These are phyloP conservation scores for Rhynchosporium agropyri DNA, from an alignment of 2,329 filamentous ascomycete genomes.

Conservation along the genomic window DNA sequence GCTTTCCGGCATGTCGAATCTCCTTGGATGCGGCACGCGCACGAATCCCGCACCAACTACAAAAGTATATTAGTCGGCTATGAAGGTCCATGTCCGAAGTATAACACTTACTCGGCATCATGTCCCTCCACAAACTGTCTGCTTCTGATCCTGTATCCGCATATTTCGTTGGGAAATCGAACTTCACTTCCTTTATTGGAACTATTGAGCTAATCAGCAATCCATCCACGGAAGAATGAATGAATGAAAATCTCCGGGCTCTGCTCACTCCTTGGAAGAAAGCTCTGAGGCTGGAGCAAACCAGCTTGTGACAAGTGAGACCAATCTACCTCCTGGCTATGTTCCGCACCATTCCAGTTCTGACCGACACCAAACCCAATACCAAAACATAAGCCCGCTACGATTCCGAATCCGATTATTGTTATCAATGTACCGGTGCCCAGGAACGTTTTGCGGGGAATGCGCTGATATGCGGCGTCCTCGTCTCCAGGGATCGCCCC, in stretches of 20 bases:
- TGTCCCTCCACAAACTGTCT: slow-evolving; percentile 37
- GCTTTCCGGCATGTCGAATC: slow-evolving; percentile 38
- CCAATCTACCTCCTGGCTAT: background rate
- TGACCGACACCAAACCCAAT: slow-evolving; percentile 29
- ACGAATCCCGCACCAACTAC: slow-evolving; percentile 39
- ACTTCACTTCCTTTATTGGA: slow-evolving; percentile 32
- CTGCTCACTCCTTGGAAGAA: slow-evolving; percentile 32
- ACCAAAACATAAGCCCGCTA: slow-evolving; percentile 20
- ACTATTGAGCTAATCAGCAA: slow-evolving; percentile 24
- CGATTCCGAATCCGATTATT: slow-evolving; percentile 15
- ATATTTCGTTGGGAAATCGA: slow-evolving; percentile 37
- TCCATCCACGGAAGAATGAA: background rate
- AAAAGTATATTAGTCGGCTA: background rate
- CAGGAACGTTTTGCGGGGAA: background rate
- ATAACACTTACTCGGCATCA: slow-evolving; percentile 37
- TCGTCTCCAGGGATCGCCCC: slow-evolving; percentile 28
- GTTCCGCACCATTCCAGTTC: slow-evolving; percentile 22
- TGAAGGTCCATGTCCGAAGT: too few species aligned
- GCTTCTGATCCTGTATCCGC: slow-evolving; percentile 31
- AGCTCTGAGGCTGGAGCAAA: slow-evolving; percentile 24
- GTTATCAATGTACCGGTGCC: background rate
- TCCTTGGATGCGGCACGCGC: slow-evolving; percentile 36
- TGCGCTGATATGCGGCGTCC: background rate
- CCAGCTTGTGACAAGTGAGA: slow-evolving; percentile 18
- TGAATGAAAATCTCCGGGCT: background rate